Conservation (phyloP, 2,329 filamentous ascomycete species). For the Periconia sp. region DNA sequence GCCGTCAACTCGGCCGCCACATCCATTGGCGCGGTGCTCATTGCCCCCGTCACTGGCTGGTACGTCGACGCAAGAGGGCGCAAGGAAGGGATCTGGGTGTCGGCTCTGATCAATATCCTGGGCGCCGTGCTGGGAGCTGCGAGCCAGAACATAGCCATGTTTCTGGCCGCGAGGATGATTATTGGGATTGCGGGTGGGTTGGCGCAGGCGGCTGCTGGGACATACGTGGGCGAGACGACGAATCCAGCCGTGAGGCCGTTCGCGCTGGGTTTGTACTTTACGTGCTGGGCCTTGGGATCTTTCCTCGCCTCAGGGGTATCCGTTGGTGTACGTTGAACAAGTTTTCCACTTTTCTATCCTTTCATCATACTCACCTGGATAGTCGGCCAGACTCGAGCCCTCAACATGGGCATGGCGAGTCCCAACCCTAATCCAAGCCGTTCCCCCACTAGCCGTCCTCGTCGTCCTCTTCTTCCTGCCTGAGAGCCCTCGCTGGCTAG, state of each 20-base stretch:
- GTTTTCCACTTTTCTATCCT: too few species aligned
- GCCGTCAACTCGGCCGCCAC: conserved; percentile 63
- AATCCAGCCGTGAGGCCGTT: background rate
- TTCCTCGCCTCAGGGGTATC: conserved; percentile 2
- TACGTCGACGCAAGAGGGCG: conserved; percentile 40
- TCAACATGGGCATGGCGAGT: conserved; percentile 56
- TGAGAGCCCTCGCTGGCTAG: conserved; percentile 65
- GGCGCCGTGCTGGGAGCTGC: conserved; percentile 56
- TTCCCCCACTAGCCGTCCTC: conserved; percentile 51
- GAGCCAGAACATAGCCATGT: conserved; percentile 60
- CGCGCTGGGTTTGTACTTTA: conserved; percentile 21
- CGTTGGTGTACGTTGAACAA: background rate
- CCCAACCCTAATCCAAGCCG: conserved; percentile 57
- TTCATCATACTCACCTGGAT: too few species aligned
- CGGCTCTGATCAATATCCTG: conserved; percentile 53
- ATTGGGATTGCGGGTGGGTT: conserved; percentile 65
- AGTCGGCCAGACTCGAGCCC: too few species aligned
- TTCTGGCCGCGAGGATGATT: conserved; percentile 55
- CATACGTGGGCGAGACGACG: conserved; percentile 5
- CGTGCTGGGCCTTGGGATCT: conserved; percentile 7
- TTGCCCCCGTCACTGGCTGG: conserved; percentile 50
- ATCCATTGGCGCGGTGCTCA: conserved; percentile 60
- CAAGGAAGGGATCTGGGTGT: conserved; percentile 42
- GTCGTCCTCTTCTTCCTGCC: conserved; percentile 47
- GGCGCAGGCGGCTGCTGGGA: conserved; percentile 42